phyloP scores from a whole-genome alignment of 768 basidiomycete species.

The Boletus pseudo-olivaceus region DNA sequence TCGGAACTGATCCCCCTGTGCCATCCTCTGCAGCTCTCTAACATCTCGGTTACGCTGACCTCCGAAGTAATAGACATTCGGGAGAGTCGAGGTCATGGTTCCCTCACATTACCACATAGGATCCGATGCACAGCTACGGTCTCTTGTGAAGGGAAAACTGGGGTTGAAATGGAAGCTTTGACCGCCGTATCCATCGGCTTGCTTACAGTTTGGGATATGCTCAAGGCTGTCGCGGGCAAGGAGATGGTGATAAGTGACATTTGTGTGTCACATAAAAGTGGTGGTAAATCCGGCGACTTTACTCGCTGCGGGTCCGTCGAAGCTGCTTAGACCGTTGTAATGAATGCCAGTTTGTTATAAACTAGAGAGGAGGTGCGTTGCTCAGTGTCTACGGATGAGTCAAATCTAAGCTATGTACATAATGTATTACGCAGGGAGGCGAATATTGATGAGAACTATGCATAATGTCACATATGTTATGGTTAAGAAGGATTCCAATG shows the following conservation, averaged over 20 bases:
- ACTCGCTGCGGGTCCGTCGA: conserved; percentile 13
- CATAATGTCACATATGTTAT: not conserved
- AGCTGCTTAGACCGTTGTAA: not conserved
- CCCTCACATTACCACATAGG: conserved; percentile 35
- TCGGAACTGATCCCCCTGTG: conserved; percentile 83
- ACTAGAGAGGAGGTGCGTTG: not conserved
- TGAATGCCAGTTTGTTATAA: not conserved
- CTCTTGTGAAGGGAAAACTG: conserved; percentile 74
- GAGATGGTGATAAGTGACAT: conserved; percentile 79
- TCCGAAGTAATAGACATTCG: conserved; percentile 36
- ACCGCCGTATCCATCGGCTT: conserved; percentile 77
- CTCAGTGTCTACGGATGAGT: not conserved
- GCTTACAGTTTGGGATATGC: conserved; percentile 91
- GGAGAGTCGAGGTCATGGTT: not conserved
- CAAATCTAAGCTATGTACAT: not conserved
- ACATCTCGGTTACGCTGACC: conserved; percentile 60
- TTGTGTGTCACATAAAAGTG: conserved; percentile 61
- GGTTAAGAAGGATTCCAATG: not conserved
- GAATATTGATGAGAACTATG: not conserved
- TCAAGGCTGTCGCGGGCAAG: conserved; percentile 85
- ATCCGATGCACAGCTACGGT: conserved; percentile 68
- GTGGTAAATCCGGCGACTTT: conserved; percentile 76
- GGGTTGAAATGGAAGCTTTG: conserved; percentile 92
- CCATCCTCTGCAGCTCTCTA: conserved; percentile 74
- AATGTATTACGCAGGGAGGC: not conserved